Evolutionary conservation across 1,284 basidiomycete genomes (phyloP), one percentile per base, ranked within the genome.

Genomic region (Fistulinella cinereoalba): DNA sequence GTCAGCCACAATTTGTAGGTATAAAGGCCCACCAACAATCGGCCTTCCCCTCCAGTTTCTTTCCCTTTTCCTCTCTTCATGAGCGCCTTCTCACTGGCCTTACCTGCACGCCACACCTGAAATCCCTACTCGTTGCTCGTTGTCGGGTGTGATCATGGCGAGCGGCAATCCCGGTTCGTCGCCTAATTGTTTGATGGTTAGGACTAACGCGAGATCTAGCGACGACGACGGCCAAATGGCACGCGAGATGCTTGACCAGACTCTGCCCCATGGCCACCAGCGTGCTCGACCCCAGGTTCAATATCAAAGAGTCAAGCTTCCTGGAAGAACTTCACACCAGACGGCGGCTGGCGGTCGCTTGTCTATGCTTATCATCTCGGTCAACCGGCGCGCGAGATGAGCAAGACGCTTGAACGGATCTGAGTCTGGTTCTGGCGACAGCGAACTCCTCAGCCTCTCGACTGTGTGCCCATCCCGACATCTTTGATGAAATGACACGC

Each of bases 321-420:
- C n/a, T n/a, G n/a, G n/a, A n/a, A n/a, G 12, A 31, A 31, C 28
- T 31, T 6, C 15, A 6, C 15, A 4, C n/a, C n/a, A n/a, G 28
- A 31, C 28, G 5, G 5, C 12, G 28, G 5, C 12, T 13, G 28
- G 12, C 15, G 28, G 10, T 4, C 13, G 4, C 12, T 13, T 0
- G 15, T n/a, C n/a, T 31, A 13, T 13, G 4, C 12, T 13, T 0
- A 16, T n/a, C n/a, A n/a, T n/a, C n/a, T n/a, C n/a, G 22, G 16
- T 34, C 22, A 41, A 9, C 36, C 9, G 50, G 40, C 50, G 41
- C 44, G 33, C 52, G 50, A 56, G 37, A 13, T 49, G 38, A 27
- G 27, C 19, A 16, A 37, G 21, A 37, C 28, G 32, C 25, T 19
- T 4, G 0, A 25, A 4, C 25, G 21, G 22, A 11, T 9, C 2